phyloP scores from a whole-genome alignment of 2,329 filamentous ascomycete species.

The Aspergillus clavatus region DNA sequence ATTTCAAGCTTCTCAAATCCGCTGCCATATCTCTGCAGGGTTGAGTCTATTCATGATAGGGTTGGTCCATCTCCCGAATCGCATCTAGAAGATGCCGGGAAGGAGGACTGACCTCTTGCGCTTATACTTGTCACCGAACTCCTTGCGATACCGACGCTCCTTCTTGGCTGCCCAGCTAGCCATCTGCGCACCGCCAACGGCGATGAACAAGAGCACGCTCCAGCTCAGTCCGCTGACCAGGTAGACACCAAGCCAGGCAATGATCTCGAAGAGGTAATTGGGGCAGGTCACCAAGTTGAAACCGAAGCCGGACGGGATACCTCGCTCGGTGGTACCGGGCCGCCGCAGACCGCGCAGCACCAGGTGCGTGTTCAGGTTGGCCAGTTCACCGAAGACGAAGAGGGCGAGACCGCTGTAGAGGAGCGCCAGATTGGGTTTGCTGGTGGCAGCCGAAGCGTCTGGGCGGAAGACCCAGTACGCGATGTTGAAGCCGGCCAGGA shows the following conservation, averaged over 20 bases:
- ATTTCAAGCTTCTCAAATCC: no score
- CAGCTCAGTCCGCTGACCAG: constrained; percentile 70
- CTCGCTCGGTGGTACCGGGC: constrained; percentile 75
- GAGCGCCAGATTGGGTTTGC: constrained; percentile 46
- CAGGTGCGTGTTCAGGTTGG: constrained; percentile 74
- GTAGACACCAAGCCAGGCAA: constrained; percentile 81
- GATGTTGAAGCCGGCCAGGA: constrained; percentile 71
- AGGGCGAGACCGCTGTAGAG: constrained; percentile 66
- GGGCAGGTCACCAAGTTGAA: constrained; percentile 88
- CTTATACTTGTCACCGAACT: constrained; percentile 92
- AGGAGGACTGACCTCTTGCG: constrained; percentile 84
- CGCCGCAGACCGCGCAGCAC: constrained; percentile 73
- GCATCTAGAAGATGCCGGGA: constrained; percentile 64
- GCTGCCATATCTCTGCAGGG: not conserved
- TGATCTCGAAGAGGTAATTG: constrained; percentile 91
- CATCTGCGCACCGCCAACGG: constrained; percentile 74
- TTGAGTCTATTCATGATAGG: not conserved
- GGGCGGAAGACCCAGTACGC: constrained; percentile 83
- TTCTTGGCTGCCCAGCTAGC: constrained; percentile 83
- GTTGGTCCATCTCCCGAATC: not conserved
- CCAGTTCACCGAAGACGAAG: constrained; percentile 71
- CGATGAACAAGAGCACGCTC: constrained; percentile 70
- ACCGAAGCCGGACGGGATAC: constrained; percentile 79
- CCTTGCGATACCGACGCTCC: constrained; percentile 81
- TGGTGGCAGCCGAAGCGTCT: constrained; percentile 59